Evolutionary conservation across 257 asterid species (phyloP).

Genomic region (Solanum chilense): DNA sequence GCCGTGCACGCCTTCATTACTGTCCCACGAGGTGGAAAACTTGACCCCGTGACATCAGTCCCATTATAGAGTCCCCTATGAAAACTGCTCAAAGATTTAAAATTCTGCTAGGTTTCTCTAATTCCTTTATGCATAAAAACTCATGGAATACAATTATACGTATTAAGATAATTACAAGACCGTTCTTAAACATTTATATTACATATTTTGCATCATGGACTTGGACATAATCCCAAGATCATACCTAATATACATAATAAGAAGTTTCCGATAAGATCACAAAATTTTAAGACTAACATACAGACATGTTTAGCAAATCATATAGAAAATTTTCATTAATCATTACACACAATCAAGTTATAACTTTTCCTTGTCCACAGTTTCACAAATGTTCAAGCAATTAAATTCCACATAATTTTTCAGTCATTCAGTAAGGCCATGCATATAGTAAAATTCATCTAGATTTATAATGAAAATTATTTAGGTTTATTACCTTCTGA

Average conservation of each 20-base stretch:
- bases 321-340: neutral
- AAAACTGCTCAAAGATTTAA: neutral
- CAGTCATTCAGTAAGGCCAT: neutral
- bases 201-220: neutral
- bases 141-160: neutral
- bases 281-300: neutral
- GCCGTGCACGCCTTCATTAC: too few species aligned
- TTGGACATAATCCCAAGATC: too few species aligned
- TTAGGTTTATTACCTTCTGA: neutral
- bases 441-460: neutral
- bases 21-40: too few species aligned
- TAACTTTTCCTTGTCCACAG: neutral
- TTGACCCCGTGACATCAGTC: too few species aligned
- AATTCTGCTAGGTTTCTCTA: neutral
- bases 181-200: neutral
- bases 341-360: neutral
- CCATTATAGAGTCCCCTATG: neutral
- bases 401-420: too few species aligned
- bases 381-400: too few species aligned
- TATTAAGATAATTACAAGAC: neutral
- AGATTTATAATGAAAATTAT: neutral
- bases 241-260: neutral
- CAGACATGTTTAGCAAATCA: neutral
- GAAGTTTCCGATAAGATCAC: too few species aligned
- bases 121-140: too few species aligned